Evolutionary conservation across 352 stramenopile species (phyloP).

Genomic region (Phytophthora uliginosa): DNA sequence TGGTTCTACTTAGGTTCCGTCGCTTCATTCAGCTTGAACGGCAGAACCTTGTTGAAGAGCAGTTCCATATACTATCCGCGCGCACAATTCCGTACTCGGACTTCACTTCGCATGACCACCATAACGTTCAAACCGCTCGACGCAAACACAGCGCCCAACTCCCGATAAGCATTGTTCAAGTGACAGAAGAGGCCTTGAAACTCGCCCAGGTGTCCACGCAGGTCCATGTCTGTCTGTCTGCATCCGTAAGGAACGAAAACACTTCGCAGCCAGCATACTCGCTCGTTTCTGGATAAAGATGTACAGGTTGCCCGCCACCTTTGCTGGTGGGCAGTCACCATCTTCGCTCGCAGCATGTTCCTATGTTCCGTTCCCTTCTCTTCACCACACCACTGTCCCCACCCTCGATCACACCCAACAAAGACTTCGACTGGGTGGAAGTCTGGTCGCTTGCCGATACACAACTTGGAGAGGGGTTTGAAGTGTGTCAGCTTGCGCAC

Average conservation of each 20-base stretch:
- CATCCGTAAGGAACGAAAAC: conserved; percentile 2
- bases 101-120: neutral
- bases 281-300: conserved; percentile 2
- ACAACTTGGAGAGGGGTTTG: neutral
- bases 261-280: conserved; percentile 3
- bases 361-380: neutral
- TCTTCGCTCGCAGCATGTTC: conserved; percentile 32
- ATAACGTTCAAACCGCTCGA: neutral
- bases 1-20: neutral
- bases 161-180: neutral
- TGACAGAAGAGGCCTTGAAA: neutral
- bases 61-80: conserved; percentile 18
- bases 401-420: neutral
- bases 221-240: neutral
- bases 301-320: conserved; percentile 22
- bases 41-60: neutral
- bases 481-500: neutral
- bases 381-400: neutral
- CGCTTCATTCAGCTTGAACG: neutral
- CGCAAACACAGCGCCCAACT: neutral
- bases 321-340: conserved; percentile 42
- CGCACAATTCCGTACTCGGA: conserved; percentile 9
- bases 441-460: neutral
- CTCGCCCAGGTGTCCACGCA: neutral
- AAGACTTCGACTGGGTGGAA: neutral